Evolutionary conservation across 2,329 filamentous ascomycete genomes (phyloP), one percentile per base, ranked within the genome.

Genomic region (Keithomyces neogunnii): DNA sequence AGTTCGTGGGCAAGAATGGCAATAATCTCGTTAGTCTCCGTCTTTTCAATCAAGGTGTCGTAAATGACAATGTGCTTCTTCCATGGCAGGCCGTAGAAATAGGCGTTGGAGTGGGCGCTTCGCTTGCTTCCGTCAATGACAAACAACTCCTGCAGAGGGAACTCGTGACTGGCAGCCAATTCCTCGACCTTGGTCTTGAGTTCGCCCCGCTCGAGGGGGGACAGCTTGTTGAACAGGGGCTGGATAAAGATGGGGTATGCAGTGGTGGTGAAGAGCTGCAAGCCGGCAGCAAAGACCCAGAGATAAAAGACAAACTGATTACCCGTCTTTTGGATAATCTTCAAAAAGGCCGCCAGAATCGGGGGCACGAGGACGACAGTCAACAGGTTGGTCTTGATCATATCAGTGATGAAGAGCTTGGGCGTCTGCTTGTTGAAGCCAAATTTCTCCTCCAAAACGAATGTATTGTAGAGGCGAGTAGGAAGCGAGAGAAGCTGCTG

Each of bases 61-160:
- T 96, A 99, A 65, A 99, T 95, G 63, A 99, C 93, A 74, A 99
- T 99, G 75, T 97, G 95, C 81, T 97, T 97, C 81, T 96, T 96
- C 91, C 92, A 99, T 42, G 93, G 93, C 51, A 99, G 81, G 54
- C 93, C 93, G 62, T 95, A 96, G 74, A 99, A 99, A 72, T 95
- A 93, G 35, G 89, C 89, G 66, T 95, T 95, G 70, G 86, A 89
- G 73, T 95, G 89, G 33, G 88, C 86, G 66, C 85, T 89, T 63
- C 89, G 80, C 76, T 91, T 93, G 73, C 86, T 90, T 53, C 89
- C 89, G 64, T 95, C 89, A 63, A 99, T 99, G 63, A 97, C 91
- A 65, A 95, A 89, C 44, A 99, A 80, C 65, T 97, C 90, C 56
- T 87, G 84, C 32, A 99, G 84, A 2, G 93, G 93, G 71, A 99